Conservation (phyloP, 176 grass and related monocot genomes). For the Eleusine coracana region DNA sequence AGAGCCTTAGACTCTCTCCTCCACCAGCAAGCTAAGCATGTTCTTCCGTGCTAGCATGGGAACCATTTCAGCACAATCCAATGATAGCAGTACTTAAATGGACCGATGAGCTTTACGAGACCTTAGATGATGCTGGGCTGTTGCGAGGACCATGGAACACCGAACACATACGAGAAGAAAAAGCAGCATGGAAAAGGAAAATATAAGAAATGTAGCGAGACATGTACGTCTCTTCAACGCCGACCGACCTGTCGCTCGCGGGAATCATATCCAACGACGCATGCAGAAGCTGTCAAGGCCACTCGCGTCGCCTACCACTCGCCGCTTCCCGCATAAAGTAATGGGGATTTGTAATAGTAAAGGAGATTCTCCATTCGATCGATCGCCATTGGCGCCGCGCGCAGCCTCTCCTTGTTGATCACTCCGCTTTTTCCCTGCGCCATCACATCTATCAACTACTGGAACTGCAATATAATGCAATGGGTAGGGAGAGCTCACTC, state of each 20-base stretch:
- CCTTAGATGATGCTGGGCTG: neutral
- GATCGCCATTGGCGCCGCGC: neutral
- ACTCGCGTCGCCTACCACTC: conserved; percentile 42
- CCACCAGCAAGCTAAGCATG: neutral
- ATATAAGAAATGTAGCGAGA: neutral
- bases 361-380: conserved; percentile 24
- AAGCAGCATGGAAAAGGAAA: neutral
- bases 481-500: no score
- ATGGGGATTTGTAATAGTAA: neutral
- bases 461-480: no score
- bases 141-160: conserved; percentile 36
- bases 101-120: neutral
- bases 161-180: no score
- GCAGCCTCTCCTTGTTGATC: neutral
- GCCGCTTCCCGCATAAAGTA: conserved; percentile 43
- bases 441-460: neutral
- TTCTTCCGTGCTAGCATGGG: neutral
- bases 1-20: neutral
- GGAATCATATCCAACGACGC: neutral
- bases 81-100: neutral
- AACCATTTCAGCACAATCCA: neutral
- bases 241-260: neutral
- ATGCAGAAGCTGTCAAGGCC: conserved; percentile 6
- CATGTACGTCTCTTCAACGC: conserved; percentile 9
- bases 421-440: neutral